A percentile compares a stretch with the other conserved stretches of the same genome.
Conservation (phyloP, 2,329 filamentous ascomycete species). For the Ploettnerulaceae sp. region DNA sequence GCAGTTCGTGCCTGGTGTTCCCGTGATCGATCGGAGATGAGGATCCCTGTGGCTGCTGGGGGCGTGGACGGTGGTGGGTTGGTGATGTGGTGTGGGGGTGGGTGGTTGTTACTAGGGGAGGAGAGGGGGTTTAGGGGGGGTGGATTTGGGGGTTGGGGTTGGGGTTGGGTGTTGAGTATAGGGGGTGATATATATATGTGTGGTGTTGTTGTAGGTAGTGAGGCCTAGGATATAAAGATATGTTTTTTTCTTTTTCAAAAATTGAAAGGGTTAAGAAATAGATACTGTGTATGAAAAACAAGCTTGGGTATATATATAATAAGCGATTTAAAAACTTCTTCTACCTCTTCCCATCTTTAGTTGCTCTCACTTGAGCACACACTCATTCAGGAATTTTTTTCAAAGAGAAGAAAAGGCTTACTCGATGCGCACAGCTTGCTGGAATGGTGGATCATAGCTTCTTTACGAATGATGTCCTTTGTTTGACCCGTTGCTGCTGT, state of each 20-base stretch:
- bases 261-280: too few species aligned
- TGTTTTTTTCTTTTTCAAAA: too few species aligned
- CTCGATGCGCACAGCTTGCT: constrained; percentile 63
- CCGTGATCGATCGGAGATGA: constrained; percentile 54
- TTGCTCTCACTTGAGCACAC: not conserved
- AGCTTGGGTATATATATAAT: too few species aligned
- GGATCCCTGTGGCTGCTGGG: constrained; percentile 54
- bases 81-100: constrained; percentile 57
- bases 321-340: too few species aligned
- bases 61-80: constrained; percentile 54
- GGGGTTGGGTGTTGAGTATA: not conserved
- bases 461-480: constrained; percentile 45
- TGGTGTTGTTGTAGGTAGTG: not conserved
- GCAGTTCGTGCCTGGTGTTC: constrained; percentile 52
- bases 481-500: constrained; percentile 43
- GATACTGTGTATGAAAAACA: too few species aligned
- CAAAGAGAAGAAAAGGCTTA: too few species aligned
- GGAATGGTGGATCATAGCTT: constrained; percentile 59
- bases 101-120: constrained; percentile 51
- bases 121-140: not conserved
- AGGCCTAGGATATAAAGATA: not conserved
- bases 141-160: not conserved
- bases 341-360: too few species aligned
- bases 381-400: not conserved
- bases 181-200: not conserved